These are phyloP conservation scores for Harringtonia aguacate DNA, from an alignment of 2,329 filamentous ascomycete genomes.

Conservation along the genomic window DNA sequence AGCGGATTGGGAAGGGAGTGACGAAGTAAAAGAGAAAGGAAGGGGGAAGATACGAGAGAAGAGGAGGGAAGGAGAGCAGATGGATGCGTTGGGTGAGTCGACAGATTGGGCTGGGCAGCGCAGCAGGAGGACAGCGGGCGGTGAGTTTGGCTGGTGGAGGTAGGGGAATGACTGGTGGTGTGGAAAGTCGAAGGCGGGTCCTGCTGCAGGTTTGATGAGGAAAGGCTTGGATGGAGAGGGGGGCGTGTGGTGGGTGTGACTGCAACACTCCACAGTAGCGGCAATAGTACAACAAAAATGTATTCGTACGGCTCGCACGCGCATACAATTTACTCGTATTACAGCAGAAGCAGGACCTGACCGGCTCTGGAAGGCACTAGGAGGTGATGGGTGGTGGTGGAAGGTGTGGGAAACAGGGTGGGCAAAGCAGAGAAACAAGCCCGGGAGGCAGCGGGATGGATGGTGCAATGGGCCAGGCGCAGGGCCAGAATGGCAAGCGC, in stretches of 20 bases:
- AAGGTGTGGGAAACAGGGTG: too few species aligned
- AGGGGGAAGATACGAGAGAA: slow-evolving; percentile 18
- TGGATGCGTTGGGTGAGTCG: background rate
- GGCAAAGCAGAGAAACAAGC: slow-evolving; percentile 7
- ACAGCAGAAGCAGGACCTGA: background rate
- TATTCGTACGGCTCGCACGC: too few species aligned
- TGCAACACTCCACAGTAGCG: background rate
- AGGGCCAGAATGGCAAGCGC: background rate
- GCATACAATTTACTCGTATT: too few species aligned
- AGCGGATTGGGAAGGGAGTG: slow-evolving; percentile 6
- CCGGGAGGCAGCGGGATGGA: slow-evolving; percentile 4
- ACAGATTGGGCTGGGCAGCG: background rate
- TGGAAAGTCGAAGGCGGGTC: slow-evolving; percentile 1
- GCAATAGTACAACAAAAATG: background rate
- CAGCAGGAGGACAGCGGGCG: slow-evolving; percentile 2
- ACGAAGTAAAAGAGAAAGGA: slow-evolving; percentile 8
- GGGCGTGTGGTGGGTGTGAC: background rate
- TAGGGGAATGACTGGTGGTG: background rate
- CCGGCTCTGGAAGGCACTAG: background rate
- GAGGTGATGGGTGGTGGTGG: background rate
- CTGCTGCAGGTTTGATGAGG: slow-evolving; percentile 6
- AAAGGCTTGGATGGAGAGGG: slow-evolving; percentile 1
- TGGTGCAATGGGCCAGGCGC: background rate
- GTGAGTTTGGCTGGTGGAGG: slow-evolving; percentile 3
- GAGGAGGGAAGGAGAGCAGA: slow-evolving; percentile 16